Base-by-base conservation (phyloP, 257 asterid genomes). In the Ajuga chamaepitys region DNA sequence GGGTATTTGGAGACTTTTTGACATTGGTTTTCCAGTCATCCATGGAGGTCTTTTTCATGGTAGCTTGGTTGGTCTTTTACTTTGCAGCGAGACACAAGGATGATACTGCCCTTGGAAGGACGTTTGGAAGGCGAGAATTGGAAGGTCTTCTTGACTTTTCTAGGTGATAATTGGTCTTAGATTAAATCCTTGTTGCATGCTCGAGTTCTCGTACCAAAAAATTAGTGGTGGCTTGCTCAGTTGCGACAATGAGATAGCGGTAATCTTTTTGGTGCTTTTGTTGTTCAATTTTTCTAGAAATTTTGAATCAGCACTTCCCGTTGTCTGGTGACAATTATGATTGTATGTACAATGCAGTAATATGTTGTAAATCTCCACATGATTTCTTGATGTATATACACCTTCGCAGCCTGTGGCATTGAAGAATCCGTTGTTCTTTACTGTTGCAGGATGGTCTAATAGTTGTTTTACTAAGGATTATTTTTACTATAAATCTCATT, bases 31-130 rank as follows among this genome's bases (percentile, higher is more conserved):
- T 88, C 62, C 96, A 83, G 72, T 88, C 95, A 0, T 73, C 78
- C 50, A 78, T 91, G 95, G 98, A 91, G 80, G 94, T 91, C 38
- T 89, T 80, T 74, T 91, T 88, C 73, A 81, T 82, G 87, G 83
- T 83, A 38, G 94, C 85, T 24, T 91, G 98, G 98, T 70, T 91
- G 62, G 67, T 84, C 12, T 86, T 85, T 78, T 88, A 88, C 80
- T 82, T 88, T 68, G 95, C 95, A 7, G 88, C 95, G 58, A 86
- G 85, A 79, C 82, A 79, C 22, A 84, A 81, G 55, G 91, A 83
- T 69, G 95, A 89, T 32, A 32, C 85, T 35, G 72, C 78, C 24
- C 75, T 73, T 37, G 93, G 96, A 61, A 81, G 86, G 73, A 70
- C 85, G 13, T 88, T 88, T 52, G 96, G 98, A 38, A 75, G 71